Base-by-base conservation (phyloP, 2,329 filamentous ascomycete genomes). In the Furcasterigmium furcatum region DNA sequence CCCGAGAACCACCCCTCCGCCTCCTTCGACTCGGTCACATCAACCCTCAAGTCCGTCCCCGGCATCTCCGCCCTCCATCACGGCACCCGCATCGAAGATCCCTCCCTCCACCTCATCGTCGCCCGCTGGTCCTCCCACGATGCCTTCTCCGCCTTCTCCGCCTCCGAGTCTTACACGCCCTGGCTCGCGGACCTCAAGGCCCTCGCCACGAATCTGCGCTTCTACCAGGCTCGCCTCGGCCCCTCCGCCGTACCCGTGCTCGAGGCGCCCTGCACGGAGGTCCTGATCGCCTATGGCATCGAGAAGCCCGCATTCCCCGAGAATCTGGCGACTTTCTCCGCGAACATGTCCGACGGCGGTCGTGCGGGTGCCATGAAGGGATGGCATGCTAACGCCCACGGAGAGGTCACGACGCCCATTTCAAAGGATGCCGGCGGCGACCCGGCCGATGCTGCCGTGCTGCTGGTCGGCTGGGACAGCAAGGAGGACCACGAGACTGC, bases 381-480 rank as follows among this genome's bases (percentile, higher is more conserved):
- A 18, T 58, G 57, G 40, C 57, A 61, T 27, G 66, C 58, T 9
- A 55, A 61, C 30, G 61, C 58, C 6, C 60, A 57, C 25, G 67
- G 63, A 16, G 57, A 63, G 49, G 64, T 66, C 12, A 41, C 52
- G 44, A 55, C 57, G 18, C 54, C 59, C n/a, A 56, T 60, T 16
- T 52, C 56, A 3, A 62, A 38, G 55, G 39, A 24, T 7, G 43
- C 56, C 3, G 54, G 57, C 24, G 58, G 59, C 16, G 52, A 55
- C 14, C 51, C 58, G 40, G 63, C 58, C 3, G 55, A 54, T 25
- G 60, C 62, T 12, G 63, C 58, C 13, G 54, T 60, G 44, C 51
- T 67, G 47, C 46, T 70, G 20, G 47, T 70, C 30, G 67, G 67
- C 5, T 70, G 67, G 67, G 65, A 70, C 16, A 65, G 60, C 48